These are phyloP conservation scores for Falciphora oryzae DNA, from an alignment of 2,329 filamentous ascomycete species.

Conservation along the genomic window DNA sequence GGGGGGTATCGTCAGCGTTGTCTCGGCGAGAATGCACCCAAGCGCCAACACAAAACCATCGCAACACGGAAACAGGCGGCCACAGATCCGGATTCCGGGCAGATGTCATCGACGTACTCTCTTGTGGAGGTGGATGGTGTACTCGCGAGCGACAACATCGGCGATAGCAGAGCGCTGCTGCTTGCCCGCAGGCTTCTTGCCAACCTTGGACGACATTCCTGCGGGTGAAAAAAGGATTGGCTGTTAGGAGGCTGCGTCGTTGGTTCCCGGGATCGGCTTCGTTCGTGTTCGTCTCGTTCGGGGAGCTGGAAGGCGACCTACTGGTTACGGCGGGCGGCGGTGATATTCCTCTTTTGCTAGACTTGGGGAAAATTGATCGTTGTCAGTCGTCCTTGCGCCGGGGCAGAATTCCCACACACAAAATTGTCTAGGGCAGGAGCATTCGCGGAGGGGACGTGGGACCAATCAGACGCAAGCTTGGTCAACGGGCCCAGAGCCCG, in stretches of 20 bases:
- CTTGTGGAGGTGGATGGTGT: slow-evolving; percentile 99
- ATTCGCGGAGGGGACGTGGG: neutral
- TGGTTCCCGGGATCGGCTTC: neutral
- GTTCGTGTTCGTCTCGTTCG: slow-evolving; percentile 3
- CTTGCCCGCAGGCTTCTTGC: slow-evolving; percentile 66
- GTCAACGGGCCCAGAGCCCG: neutral
- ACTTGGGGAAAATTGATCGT: neutral
- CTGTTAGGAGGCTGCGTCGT: neutral
- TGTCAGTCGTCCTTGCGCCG: neutral
- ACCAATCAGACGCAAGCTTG: neutral
- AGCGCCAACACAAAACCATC: neutral
- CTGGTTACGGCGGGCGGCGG: neutral
- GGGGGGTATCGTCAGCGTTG: slow-evolving; percentile 31
- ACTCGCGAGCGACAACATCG: slow-evolving; percentile 99
- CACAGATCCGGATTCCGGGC: neutral
- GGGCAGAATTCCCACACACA: neutral
- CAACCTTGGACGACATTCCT: slow-evolving; percentile 60
- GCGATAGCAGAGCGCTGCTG: slow-evolving; percentile 83
- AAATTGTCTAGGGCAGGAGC: slow-evolving; percentile 1
- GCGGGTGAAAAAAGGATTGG: neutral
- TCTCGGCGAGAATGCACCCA: neutral
- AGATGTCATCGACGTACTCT: slow-evolving; percentile 63
- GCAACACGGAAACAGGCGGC: slow-evolving; percentile 24
- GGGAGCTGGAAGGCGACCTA: neutral
- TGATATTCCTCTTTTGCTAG: neutral